Conservation (phyloP, 129 eudicot species). For the Helianthus annuus region HanXRQr2.0-SUNRISE NC_035444.2:24780213-24780712, state of each 20-base stretch:
- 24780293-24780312: constrained; percentile 46
- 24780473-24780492: not conserved
- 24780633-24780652: too few species aligned
- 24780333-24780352: constrained; percentile 92
- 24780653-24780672: too few species aligned
- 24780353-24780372: constrained; percentile 81
- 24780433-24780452: not conserved
- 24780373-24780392: constrained; percentile 92
- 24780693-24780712: too few species aligned
- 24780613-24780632: too few species aligned
- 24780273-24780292: constrained; percentile 57
- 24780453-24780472: not conserved
- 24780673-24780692: too few species aligned
- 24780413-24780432: constrained; percentile 98
- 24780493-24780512: not conserved
- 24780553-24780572: too few species aligned
- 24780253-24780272: constrained; percentile 56
- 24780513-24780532: not conserved
- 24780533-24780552: not conserved
- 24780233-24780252: constrained; percentile 55
- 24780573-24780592: too few species aligned
- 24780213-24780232: constrained; percentile 47
- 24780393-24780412: constrained; percentile 81
- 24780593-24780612: too few species aligned
- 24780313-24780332: constrained; percentile 89